Percentiles rank a stretch among this genome's conserved stretches.
These are phyloP conservation scores for Candida manassasensis DNA, from an alignment of 805 yeast species.

Conservation along the genomic window DNA sequence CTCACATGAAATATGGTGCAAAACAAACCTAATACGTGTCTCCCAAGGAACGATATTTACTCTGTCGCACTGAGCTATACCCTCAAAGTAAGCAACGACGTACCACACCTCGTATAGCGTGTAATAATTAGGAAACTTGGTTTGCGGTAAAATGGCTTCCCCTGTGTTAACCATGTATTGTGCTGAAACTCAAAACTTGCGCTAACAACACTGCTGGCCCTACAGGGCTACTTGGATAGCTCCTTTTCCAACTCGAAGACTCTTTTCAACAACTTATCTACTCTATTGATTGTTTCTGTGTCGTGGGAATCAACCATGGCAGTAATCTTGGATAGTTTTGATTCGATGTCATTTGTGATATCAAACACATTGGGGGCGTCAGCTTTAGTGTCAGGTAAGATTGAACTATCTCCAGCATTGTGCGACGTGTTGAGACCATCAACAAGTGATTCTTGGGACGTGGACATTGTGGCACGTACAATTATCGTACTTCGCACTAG, in stretches of 20 bases:
- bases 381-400: constrained; percentile 7
- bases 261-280: constrained; percentile 20
- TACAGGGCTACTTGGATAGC: not conserved
- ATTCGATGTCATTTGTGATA: constrained; percentile 30
- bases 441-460: constrained; percentile 4
- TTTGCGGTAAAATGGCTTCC: too few species aligned
- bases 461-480: not conserved
- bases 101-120: too few species aligned
- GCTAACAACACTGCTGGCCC: too few species aligned
- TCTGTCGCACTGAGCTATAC: too few species aligned
- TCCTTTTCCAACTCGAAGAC: constrained; percentile 6
- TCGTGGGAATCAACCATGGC: constrained; percentile 23
- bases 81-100: too few species aligned
- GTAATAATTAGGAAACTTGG: too few species aligned
- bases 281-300: constrained; percentile 20
- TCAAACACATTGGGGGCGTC: constrained; percentile 21
- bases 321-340: constrained; percentile 18
- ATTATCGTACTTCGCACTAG: too few species aligned
- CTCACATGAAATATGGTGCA: too few species aligned
- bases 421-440: constrained; percentile 3
- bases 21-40: too few species aligned
- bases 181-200: too few species aligned
- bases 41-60: too few species aligned
- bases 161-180: too few species aligned
- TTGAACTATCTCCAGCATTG: not conserved